Evolutionary conservation across 305 asterid species (phyloP).

Genomic region (Fraxinus greggii): DNA sequence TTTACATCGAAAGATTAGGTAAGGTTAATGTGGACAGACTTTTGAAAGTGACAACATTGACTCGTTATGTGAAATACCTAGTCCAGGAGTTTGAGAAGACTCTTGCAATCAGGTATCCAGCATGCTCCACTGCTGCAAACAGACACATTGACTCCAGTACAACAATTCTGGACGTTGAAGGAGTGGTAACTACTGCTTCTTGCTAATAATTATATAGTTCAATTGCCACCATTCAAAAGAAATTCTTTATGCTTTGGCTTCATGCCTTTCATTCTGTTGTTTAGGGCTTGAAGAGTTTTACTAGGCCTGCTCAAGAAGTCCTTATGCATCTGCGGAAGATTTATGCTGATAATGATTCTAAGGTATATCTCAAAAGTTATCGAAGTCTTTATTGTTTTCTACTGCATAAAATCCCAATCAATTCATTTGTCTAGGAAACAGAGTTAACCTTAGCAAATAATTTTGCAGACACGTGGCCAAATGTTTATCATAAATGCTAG

Average conservation of each 20-base stretch:
- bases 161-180: constrained; percentile 57
- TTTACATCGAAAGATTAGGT: constrained; percentile 67
- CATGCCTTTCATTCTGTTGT: not conserved
- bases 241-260: not conserved
- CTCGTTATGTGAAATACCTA: constrained; percentile 52
- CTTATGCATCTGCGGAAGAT: constrained; percentile 50
- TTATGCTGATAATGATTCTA: constrained; percentile 43
- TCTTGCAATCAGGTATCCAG: constrained; percentile 44
- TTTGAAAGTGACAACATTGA: constrained; percentile 48
- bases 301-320: constrained; percentile 52
- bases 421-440: not conserved
- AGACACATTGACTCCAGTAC: constrained; percentile 37
- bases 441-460: not conserved
- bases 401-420: not conserved
- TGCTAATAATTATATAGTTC: not conserved
- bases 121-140: constrained; percentile 57
- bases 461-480: constrained; percentile 45
- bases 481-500: constrained; percentile 57
- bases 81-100: constrained; percentile 58
- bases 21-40: constrained; percentile 44
- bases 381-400: not conserved
- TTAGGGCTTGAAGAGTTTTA: constrained; percentile 46
- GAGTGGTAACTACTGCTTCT: constrained; percentile 44
- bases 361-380: constrained; percentile 30
- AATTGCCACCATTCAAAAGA: not conserved